Percentiles rank a stretch among this genome's conserved stretches.
Evolutionary conservation across 352 stramenopile species (phyloP).

Genomic region (Globisporangium viniferum): DNA sequence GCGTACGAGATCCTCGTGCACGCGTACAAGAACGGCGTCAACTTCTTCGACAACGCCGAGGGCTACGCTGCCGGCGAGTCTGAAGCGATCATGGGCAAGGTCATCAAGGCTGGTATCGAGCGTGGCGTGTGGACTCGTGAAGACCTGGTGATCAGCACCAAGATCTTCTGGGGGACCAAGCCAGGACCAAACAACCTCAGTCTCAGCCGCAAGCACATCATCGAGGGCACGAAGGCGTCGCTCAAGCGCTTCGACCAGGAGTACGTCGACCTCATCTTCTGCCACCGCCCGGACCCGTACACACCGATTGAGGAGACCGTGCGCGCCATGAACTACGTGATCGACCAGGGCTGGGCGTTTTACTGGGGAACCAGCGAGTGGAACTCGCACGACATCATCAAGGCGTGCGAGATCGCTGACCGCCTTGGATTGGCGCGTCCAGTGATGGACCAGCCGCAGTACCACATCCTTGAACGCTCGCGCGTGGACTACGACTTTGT

Average conservation of each 20-base stretch:
- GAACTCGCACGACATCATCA: conserved; percentile 42
- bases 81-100: conserved; percentile 30
- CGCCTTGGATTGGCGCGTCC: conserved; percentile 29
- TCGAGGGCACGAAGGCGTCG: conserved; percentile 38
- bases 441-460: conserved; percentile 48
- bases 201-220: conserved; percentile 41
- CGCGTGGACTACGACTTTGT: conserved; percentile 47
- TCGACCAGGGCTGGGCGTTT: conserved; percentile 34
- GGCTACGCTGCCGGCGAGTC: conserved; percentile 28
- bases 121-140: conserved; percentile 28
- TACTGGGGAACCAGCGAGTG: conserved; percentile 57
- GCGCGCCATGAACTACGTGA: conserved; percentile 47
- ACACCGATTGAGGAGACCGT: conserved; percentile 39
- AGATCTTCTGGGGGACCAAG: conserved; percentile 43
- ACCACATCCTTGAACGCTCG: conserved; percentile 56
- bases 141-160: conserved; percentile 56
- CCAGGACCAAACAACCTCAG: conserved; percentile 23
- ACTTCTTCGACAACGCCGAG: conserved; percentile 60
- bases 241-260: conserved; percentile 36
- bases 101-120: conserved; percentile 23
- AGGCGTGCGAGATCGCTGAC: conserved; percentile 44
- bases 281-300: conserved; percentile 29
- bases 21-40: conserved; percentile 40
- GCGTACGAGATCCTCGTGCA: conserved; percentile 32
- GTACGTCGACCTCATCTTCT: conserved; percentile 53